These are phyloP conservation scores for Dendrobium chrysotoxum DNA, from an alignment of 106 monocot genomes.

Conservation along the genomic window DNA sequence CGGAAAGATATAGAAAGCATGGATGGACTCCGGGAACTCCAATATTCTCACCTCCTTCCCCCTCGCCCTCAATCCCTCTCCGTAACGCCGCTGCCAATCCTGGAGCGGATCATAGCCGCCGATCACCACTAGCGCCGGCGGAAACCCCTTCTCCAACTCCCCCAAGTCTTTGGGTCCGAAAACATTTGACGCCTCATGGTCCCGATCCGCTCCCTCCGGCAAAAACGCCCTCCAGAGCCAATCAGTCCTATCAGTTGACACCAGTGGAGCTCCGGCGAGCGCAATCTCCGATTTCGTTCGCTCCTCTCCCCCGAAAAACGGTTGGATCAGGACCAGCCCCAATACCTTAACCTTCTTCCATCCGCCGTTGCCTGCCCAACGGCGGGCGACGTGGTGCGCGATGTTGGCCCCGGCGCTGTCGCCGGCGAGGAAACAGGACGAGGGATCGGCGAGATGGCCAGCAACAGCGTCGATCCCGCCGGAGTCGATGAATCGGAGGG, in stretches of 20 bases:
- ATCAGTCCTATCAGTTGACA: conserved; percentile 23
- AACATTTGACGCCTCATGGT: conserved; percentile 30
- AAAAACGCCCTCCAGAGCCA: conserved; percentile 33
- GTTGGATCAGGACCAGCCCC: conserved; percentile 33
- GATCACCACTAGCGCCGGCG: conserved; percentile 30
- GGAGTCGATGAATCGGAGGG: conserved; percentile 1
- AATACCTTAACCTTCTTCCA: background rate
- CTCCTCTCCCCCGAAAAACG: conserved; percentile 42
- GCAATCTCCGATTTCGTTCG: conserved; percentile 34
- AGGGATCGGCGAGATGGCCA: conserved; percentile 25
- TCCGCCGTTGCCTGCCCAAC: conserved; percentile 6
- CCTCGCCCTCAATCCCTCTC: conserved; percentile 17
- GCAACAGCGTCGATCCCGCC: conserved; percentile 36
- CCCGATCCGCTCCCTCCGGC: conserved; percentile 29
- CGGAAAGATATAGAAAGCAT: conserved; percentile 45
- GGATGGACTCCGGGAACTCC: conserved; percentile 37
- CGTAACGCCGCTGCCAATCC: conserved; percentile 45
- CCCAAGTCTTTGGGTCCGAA: conserved; percentile 4
- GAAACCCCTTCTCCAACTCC: conserved; percentile 14
- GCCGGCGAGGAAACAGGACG: conserved; percentile 31
- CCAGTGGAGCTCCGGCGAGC: conserved; percentile 7
- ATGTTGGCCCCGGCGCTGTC: conserved; percentile 63
- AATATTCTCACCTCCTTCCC: conserved; percentile 26
- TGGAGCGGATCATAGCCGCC: conserved; percentile 45
- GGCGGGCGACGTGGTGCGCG: conserved; percentile 36